Evolutionary conservation across 2,329 filamentous ascomycete genomes (phyloP).

Genomic region (Cladosporium sp.): DNA sequence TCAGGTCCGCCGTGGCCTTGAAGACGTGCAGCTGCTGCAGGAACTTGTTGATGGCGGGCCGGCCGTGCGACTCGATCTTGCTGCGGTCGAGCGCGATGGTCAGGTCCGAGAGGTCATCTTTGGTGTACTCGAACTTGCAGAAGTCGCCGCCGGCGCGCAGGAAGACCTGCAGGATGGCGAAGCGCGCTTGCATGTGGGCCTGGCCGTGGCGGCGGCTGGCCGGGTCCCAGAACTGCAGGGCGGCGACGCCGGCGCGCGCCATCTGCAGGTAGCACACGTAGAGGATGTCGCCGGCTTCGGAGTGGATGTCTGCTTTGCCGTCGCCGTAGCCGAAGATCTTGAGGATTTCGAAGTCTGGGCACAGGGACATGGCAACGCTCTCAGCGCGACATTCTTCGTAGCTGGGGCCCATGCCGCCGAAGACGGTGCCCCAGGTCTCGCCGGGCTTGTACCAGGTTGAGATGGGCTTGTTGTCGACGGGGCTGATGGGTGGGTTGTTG

Average conservation of each 20-base stretch:
- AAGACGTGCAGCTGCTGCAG: conserved; percentile 90
- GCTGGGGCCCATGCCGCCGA: conserved; percentile 80
- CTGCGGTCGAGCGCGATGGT: conserved; percentile 80
- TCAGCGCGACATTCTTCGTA: conserved; percentile 97
- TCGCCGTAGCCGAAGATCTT: conserved; percentile 91
- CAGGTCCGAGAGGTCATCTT: conserved; percentile 71
- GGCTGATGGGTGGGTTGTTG: conserved; percentile 77
- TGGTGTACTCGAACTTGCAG: conserved; percentile 75
- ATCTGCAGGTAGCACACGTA: conserved; percentile 89
- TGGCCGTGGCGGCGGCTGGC: conserved; percentile 58
- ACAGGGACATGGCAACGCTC: conserved; percentile 86
- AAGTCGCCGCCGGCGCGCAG: conserved; percentile 84
- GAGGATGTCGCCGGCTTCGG: conserved; percentile 80
- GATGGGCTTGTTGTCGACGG: conserved; percentile 75
- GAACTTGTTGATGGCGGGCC: conserved; percentile 80
- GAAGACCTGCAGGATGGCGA: conserved; percentile 83
- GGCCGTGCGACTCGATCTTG: conserved; percentile 82
- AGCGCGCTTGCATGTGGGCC: conserved; percentile 84
- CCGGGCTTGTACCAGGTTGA: conserved; percentile 91
- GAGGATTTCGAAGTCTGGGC: conserved; percentile 84
- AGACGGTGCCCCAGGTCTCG: conserved; percentile 92
- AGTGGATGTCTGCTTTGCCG: conserved; percentile 70
- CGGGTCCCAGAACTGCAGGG: conserved; percentile 93
- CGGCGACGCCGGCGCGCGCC: conserved; percentile 86
- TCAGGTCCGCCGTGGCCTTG: conserved; percentile 85